Base-by-base conservation (phyloP, 345 rosid species). In the Streptanthus diversifolius region DNA sequence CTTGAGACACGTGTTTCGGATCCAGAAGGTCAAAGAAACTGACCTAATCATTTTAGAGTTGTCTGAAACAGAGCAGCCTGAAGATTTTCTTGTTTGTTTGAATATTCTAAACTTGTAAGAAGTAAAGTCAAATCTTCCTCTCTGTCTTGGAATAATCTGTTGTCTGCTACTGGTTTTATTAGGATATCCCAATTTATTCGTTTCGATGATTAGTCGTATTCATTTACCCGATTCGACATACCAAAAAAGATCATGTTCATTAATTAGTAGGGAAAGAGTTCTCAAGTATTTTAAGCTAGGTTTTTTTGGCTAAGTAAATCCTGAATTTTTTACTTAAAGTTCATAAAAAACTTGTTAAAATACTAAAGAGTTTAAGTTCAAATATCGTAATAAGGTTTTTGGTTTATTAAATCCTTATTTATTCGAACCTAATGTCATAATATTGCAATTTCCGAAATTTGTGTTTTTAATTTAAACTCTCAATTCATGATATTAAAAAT, bases 1-100 rank as follows among this genome's bases (percentile, higher is more conserved):
- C 57, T 63, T 52, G 68, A 65, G 79, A 62, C 49, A 39, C 36
- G 27, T 54, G 64, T 64, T 64, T 24, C 7, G 61, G 24, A 35
- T 55, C 24, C 3, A 44, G 45, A 33, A 35, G 65, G 57, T 55
- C 64, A 73, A 72, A 22, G 37, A 72, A 63, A 11, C 15, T 73
- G 47, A 55, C 64, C 63, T 11, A 62, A 29, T 3, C 10, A n/a
- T 44, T 8, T 43, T 40, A 62, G 67, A 43, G 10, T 62, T 63
- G 55, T 63, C 36, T 45, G 51, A 63, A 44, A 63, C 17, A 43
- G 53, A 63, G 53, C 39, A 27, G 5, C 36, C 25, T 43, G n/a
- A 33, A 10, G 63, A 21, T 53, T 40, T 27, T 49, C 45, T 40
- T 41, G 14, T 52, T 63, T 24, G 49, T 44, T 64, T 73, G 49